These are phyloP conservation scores for Neofusicoccum laricinum DNA, from an alignment of 2,329 filamentous ascomycete genomes.

Conservation along the genomic window DNA sequence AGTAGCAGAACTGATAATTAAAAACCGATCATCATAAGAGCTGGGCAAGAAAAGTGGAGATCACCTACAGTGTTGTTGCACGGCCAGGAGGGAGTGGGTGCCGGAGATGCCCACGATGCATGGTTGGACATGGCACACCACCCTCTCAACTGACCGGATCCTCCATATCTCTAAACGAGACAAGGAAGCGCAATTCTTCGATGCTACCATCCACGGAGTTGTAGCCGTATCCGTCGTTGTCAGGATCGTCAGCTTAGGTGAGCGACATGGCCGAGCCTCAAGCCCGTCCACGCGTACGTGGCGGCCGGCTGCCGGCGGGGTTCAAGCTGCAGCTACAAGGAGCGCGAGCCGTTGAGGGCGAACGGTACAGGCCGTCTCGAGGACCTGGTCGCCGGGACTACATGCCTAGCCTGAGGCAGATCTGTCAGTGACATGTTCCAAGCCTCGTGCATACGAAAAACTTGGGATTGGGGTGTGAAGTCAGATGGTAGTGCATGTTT, in stretches of 20 bases:
- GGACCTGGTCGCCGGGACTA: neutral
- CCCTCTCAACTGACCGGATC: neutral
- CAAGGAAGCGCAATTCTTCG: neutral
- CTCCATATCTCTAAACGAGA: neutral
- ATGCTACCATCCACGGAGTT: neutral
- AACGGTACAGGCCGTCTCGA: neutral
- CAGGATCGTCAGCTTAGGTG: neutral
- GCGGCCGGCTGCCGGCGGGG: neutral
- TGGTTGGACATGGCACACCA: neutral
- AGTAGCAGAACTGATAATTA: slow-evolving; percentile 63
- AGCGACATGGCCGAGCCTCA: slow-evolving; percentile 6
- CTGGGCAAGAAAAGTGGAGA: neutral
- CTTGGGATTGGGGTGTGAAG: slow-evolving; percentile 17
- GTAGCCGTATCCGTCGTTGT: neutral
- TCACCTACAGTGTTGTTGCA: neutral
- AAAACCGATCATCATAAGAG: slow-evolving; percentile 46
- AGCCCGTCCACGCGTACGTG: slow-evolving; percentile 2
- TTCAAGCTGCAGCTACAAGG: neutral
- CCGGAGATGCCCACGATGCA: neutral
- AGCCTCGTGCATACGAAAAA: neutral
- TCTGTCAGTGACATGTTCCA: neutral
- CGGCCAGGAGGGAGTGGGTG: neutral
- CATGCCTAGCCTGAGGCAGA: neutral
- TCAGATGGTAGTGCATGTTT: slow-evolving; percentile 64
- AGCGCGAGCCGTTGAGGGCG: neutral